phyloP scores from a whole-genome alignment of 73 alveolate genomes.

The Urostyla sp. region DNA sequence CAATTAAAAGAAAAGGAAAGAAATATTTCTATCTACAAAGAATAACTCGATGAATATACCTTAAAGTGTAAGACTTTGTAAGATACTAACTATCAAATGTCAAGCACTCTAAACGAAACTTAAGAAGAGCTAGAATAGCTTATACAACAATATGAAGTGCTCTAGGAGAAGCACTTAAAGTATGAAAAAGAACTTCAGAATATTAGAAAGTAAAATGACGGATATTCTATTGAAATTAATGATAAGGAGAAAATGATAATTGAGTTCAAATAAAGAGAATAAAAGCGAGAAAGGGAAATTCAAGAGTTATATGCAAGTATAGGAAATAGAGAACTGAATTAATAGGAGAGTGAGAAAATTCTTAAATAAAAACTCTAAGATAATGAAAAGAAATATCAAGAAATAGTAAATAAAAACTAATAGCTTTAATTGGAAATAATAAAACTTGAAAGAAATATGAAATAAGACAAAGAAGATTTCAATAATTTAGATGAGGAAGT shows the following conservation, averaged over 20 bases:
- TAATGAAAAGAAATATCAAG: slow-evolving; percentile 8
- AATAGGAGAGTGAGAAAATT: too few species aligned
- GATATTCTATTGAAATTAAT: slow-evolving; percentile 1
- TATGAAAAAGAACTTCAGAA: neutral
- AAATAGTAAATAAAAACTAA: neutral
- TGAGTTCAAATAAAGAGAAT: slow-evolving; percentile 1
- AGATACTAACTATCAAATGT: slow-evolving; percentile 20
- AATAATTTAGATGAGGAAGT: too few species aligned
- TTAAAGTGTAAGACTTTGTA: neutral
- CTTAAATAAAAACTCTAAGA: too few species aligned
- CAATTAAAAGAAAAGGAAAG: neutral
- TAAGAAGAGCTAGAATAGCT: slow-evolving; percentile 20
- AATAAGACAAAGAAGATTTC: neutral
- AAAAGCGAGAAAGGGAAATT: neutral
- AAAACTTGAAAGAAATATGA: slow-evolving; percentile 3
- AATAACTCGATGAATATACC: slow-evolving; percentile 16
- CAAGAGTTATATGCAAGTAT: slow-evolving; percentile 30
- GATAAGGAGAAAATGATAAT: neutral
- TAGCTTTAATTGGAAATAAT: neutral
- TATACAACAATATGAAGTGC: neutral
- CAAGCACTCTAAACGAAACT: slow-evolving; percentile 6
- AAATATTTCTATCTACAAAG: neutral
- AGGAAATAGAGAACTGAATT: neutral
- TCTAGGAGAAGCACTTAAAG: neutral
- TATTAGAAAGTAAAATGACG: neutral